phyloP scores from a whole-genome alignment of 2,329 filamentous ascomycete genomes.

The Ampelomyces quisqualis region DNA sequence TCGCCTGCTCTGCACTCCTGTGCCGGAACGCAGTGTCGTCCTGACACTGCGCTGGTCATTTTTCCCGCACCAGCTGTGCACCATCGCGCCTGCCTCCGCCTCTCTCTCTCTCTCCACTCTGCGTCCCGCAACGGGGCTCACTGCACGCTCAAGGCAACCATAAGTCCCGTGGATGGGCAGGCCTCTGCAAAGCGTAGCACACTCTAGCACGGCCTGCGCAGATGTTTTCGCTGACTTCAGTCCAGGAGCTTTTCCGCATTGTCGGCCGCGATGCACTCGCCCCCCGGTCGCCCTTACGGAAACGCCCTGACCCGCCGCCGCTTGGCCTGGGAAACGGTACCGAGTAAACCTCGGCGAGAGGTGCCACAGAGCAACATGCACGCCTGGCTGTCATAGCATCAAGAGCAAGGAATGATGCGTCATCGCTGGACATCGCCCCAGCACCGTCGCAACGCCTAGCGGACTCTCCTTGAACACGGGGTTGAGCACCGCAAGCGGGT shows the following conservation, averaged over 20 bases:
- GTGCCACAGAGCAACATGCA: too few species aligned
- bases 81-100: slow-evolving; percentile 8
- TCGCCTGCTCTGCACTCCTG: background rate
- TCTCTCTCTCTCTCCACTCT: slow-evolving; percentile 2
- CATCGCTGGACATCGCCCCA: too few species aligned
- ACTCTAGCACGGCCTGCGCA: background rate
- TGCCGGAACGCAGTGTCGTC: too few species aligned
- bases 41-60: too few species aligned
- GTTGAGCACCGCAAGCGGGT: too few species aligned
- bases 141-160: slow-evolving; percentile 3
- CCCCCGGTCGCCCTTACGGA: slow-evolving; percentile 1
- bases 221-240: slow-evolving; percentile 5
- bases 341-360: too few species aligned
- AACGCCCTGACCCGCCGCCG: background rate
- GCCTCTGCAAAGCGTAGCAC: slow-evolving; percentile 5
- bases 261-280: background rate
- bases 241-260: slow-evolving; percentile 1
- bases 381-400: too few species aligned
- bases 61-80: too few species aligned
- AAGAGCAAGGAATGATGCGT: slow-evolving; percentile 2
- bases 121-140: slow-evolving; percentile 9
- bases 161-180: background rate
- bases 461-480: too few species aligned
- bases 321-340: too few species aligned
- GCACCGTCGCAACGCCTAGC: too few species aligned